Base-by-base conservation (phyloP, 2,329 filamentous ascomycete species). In the Xylaria sp. region DNA sequence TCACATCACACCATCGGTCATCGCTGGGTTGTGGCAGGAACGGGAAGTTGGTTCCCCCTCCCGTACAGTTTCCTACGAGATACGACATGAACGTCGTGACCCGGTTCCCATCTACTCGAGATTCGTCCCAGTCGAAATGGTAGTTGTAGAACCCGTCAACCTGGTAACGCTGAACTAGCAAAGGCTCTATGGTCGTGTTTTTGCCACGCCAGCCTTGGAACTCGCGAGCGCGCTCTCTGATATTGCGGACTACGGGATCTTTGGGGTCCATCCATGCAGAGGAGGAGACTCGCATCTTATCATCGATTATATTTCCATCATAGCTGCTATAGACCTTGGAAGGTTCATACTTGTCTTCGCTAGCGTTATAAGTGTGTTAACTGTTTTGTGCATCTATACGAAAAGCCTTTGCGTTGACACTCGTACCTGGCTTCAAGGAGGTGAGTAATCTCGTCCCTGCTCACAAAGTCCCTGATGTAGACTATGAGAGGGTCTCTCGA, bases 11-110 rank as follows among this genome's bases (percentile, higher is more conserved):
- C 68, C 60, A 70, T 15, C 61, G 37, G 18, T 34, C 20, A 58
- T 68, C 65, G 28, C 13, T 54, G 1, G 65, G 68, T 5, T 55
- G 34, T 18, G 34, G 34, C 20, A 68, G 25, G 25, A 50, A 58
- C 2, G 68, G 68, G 51, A 70, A 70, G n/a, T 65, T 68, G 6
- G 68, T 70, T 18, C 60, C 68, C 23, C 68, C 68, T 13, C 68
- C 68, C 3, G 48, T 62, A 25, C 65, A 70, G 23, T 68, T 37
- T 18, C 51, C 65, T 20, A 63, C 65, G n/a, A 70, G 65, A 37
- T 65, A 63, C 3, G 57, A 46, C 68, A 70, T 70, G 15, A 70
- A 68, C 6, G 68, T 68, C 25, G 68, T 70, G 9, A 46, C 41
- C 2, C 65, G 46, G 44, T 68, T 70, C 2, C 65, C 68, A 12